Percentiles rank a stretch among this genome's conserved stretches.
phyloP scores from a whole-genome alignment of 805 yeast genomes.

The Candida alai region DNA sequence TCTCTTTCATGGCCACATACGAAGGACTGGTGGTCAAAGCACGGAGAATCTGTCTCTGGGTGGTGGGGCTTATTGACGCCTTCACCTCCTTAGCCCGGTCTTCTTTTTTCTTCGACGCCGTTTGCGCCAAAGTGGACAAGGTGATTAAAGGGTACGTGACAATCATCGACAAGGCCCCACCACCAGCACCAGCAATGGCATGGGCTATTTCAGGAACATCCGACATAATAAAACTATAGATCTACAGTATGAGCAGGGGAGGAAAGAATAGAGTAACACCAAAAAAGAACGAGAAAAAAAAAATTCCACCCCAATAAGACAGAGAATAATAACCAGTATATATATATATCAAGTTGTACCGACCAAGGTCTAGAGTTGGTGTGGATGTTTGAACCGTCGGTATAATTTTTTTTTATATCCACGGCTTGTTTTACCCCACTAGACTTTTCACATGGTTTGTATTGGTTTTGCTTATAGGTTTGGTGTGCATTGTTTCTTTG shows the following conservation, averaged over 20 bases:
- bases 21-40: conserved; percentile 13
- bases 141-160: conserved; percentile 89
- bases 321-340: too few relatives aligned
- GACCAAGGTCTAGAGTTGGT: too few relatives aligned
- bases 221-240: conserved; percentile 18
- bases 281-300: background rate
- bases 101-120: conserved; percentile 29
- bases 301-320: too few relatives aligned
- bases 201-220: conserved; percentile 61
- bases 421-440: too few relatives aligned
- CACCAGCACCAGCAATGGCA: conserved; percentile 93
- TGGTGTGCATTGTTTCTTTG: too few relatives aligned
- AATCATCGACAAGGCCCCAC: conserved; percentile 83
- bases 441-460: too few relatives aligned
- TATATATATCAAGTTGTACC: too few relatives aligned
- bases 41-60: conserved; percentile 12
- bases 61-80: conserved; percentile 11
- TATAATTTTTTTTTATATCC: too few relatives aligned
- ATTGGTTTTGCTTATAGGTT: too few relatives aligned
- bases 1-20: conserved; percentile 31
- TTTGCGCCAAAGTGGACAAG: conserved; percentile 83
- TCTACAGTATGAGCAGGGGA: background rate
- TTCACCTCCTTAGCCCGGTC: conserved; percentile 1
- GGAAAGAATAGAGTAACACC: background rate
- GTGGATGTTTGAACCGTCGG: too few relatives aligned